These are phyloP conservation scores for Barnettozyma wickerhamii DNA, from an alignment of 805 yeast genomes.

Conservation along the genomic window DNA sequence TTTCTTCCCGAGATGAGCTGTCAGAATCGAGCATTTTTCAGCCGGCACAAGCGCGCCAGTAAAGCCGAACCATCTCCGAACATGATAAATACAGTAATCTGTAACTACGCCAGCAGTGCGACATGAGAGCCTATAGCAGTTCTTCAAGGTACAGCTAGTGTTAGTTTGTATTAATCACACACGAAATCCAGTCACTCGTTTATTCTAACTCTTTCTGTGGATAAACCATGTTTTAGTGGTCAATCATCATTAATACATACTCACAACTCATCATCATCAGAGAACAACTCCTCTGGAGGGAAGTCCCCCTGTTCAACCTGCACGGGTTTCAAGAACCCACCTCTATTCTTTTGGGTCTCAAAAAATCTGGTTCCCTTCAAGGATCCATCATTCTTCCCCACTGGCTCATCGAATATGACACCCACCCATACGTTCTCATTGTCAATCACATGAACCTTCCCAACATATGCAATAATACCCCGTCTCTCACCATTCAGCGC, in stretches of 20 bases:
- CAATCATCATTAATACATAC: too few relatives aligned
- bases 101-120: too few relatives aligned
- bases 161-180: too few relatives aligned
- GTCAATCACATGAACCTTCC: conserved; percentile 59
- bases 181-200: too few relatives aligned
- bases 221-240: too few relatives aligned
- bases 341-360: conserved; percentile 51
- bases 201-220: too few relatives aligned
- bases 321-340: conserved; percentile 72
- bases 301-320: conserved; percentile 68
- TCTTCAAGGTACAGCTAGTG: too few relatives aligned
- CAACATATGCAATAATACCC: conserved; percentile 71
- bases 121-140: too few relatives aligned
- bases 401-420: conserved; percentile 77
- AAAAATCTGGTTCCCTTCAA: conserved; percentile 61
- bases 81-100: too few relatives aligned
- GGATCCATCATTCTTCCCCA: conserved; percentile 82
- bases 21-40: neutral
- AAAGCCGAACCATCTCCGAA: too few relatives aligned
- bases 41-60: neutral
- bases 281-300: conserved; percentile 43
- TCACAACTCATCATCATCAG: conserved; percentile 41
- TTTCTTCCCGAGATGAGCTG: neutral
- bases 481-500: conserved; percentile 48
- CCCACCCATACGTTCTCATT: conserved; percentile 69